Evolutionary conservation across 345 rosid species (phyloP), one percentile per base, ranked within the genome.

Genomic region (Salix koriyanagi): DNA sequence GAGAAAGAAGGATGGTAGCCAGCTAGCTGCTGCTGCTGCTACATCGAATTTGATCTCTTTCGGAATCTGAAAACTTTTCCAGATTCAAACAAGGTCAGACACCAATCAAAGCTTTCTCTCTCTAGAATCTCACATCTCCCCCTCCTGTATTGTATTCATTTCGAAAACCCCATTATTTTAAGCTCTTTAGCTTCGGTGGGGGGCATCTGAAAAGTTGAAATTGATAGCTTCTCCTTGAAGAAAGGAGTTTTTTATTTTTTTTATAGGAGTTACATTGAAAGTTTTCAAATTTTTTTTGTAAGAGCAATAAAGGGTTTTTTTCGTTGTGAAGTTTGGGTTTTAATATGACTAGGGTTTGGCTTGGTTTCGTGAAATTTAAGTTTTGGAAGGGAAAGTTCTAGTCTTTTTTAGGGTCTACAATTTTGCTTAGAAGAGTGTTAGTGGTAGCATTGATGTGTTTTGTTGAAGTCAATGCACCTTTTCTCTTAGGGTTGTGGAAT

Each of bases 41-140:
- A 32, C 67, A 41, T 66, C 44, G 66, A 32, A 36, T 65, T 66
- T 52, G 74, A 58, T 58, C 56, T 74, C 74, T 68, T 30, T 8
- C 58, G 41, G 48, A 52, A 52, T 75, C 77, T 75, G 74, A 18
- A 23, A 56, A 11, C 21, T 73, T 73, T 76, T 71, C 77, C 61
- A 44, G 66, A 71, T 79, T 68, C 80, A 64, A 79, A 71, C 85
- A 58, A 77, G 87, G 87, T 85, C 65, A 82, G 85, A 64, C 50
- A 46, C 60, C 36, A 25, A 16, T 25, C n/a, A 23, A 25, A 23
- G 28, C 39, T 65, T 32, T 70, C 78, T 74, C 65, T 78, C 73
- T 67, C 73, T 60, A 54, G 26, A 72, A 74, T 79, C 75, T 69
- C 70, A n/a, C 28, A 8, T 58, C 25, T 67, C 36, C 52, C 65